Conservation (phyloP, 345 rosid species). For the Brassica carinata region DNA sequence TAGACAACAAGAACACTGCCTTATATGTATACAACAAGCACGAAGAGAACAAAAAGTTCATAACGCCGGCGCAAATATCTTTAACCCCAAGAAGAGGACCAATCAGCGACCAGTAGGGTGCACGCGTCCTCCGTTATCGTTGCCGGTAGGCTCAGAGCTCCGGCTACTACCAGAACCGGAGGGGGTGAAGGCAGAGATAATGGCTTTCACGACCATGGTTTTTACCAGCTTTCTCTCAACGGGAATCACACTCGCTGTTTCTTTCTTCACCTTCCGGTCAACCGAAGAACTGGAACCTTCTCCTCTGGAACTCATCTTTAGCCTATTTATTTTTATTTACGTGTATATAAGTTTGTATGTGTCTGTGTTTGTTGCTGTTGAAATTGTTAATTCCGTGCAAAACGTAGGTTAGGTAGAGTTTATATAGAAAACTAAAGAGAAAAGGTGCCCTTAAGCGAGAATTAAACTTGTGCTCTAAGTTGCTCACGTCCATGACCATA, state of each 20-base stretch:
- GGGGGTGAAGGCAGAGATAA: constrained; percentile 20
- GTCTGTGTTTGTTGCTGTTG: neutral
- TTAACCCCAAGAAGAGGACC: neutral
- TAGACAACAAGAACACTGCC: neutral
- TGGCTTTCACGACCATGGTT: constrained; percentile 29
- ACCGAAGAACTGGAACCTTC: neutral
- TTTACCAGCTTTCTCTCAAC: constrained; percentile 32
- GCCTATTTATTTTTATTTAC: neutral
- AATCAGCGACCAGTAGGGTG: constrained; percentile 18
- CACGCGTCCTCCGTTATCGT: constrained; percentile 7
- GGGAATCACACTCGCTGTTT: constrained; percentile 39
- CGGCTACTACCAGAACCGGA: constrained; percentile 13
- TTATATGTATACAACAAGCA: neutral
- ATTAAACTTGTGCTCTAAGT: neutral
- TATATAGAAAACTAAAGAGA: neutral
- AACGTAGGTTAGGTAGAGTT: neutral
- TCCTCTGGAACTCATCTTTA: constrained; percentile 33
- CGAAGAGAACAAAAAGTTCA: neutral
- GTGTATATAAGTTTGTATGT: neutral
- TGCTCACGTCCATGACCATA: neutral
- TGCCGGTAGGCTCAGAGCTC: constrained; percentile 8
- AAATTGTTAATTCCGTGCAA: neutral
- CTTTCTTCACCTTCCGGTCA: constrained; percentile 19
- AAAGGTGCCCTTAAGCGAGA: neutral
- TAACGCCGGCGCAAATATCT: neutral